phyloP scores from a whole-genome alignment of 495 filamentous ascomycete genomes.

The Evernia prunastri region DNA sequence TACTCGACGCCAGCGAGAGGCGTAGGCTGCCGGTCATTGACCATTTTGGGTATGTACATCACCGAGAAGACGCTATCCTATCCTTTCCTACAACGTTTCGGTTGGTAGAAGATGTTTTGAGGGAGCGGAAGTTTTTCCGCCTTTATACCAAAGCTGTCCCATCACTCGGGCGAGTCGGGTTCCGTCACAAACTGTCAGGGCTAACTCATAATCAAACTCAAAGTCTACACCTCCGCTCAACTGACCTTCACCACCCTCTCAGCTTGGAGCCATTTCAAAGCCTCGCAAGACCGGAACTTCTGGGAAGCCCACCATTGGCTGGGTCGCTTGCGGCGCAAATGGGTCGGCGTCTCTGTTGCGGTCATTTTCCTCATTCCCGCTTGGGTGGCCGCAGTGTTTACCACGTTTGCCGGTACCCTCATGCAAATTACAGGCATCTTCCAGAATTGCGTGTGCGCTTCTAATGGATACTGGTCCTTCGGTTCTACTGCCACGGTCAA shows the following conservation, averaged over 20 bases:
- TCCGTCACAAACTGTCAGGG: neutral
- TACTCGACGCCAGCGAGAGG: constrained; percentile 39
- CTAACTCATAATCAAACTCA: neutral
- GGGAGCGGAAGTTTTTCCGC: neutral
- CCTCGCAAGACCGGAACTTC: constrained; percentile 6
- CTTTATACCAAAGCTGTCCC: neutral
- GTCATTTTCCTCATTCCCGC: constrained; percentile 28
- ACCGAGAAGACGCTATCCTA: neutral
- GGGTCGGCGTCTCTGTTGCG: constrained; percentile 26
- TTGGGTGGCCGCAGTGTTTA: constrained; percentile 28
- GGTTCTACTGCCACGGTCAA: neutral
- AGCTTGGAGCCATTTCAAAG: constrained; percentile 26
- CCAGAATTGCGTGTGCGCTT: constrained; percentile 32
- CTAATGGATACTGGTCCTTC: constrained; percentile 7
- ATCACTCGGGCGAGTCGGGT: too few relatives aligned
- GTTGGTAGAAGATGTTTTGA: neutral
- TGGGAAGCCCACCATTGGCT: constrained; percentile 18
- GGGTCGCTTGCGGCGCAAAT: constrained; percentile 23
- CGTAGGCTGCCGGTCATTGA: constrained; percentile 38
- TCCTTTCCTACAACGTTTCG: neutral
- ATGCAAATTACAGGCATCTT: constrained; percentile 39
- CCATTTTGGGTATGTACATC: constrained; percentile 26
- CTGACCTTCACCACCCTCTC: constrained; percentile 33
- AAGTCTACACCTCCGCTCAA: constrained; percentile 37
- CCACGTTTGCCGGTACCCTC: constrained; percentile 33